Base-by-base conservation (phyloP, 106 monocot genomes). In the Dendrobium catenatum region DNA sequence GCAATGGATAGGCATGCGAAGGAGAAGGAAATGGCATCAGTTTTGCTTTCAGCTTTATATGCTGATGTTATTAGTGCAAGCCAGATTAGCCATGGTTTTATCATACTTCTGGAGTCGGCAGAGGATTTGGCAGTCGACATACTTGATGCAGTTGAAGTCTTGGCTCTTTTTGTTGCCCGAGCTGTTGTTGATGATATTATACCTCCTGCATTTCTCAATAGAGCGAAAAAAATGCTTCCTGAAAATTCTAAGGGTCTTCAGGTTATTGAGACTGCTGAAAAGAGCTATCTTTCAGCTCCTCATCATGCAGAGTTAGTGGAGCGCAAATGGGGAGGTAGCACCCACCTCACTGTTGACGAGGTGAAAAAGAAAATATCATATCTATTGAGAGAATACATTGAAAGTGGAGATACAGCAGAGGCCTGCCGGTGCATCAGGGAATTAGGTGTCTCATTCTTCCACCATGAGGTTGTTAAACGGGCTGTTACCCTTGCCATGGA, bases 11-110 rank as follows among this genome's bases (percentile, higher is more conserved):
- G 91, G 68, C 94, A 93, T 81, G 97, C 93, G 82, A 98, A 94
- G 78, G 94, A 98, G 87, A 98, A 95, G 77, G 97, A 98, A 67
- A 98, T 98, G 97, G 88, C 97, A 10, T 92, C 97, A 16, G 97
- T 98, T 44, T 81, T 98, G 68, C 78, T 98, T 43, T 98, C 97
- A 77, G 82, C 92, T 81, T 76, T 98, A 0, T 98, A 98, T 78
- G 85, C 89, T 42, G 81, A 89, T 83, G 85, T 93, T n/a, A 86
- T 98, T 44, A 98, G 77, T 42, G 82, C 94, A 10, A 73, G 83
- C 70, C 92, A 90, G 75, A 93, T 98, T 42, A 87, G 86, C 37
- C 90, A 86, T 72, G 97, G 97, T 8, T 95, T 98, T 77, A 42
- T 92, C 64, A 81, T 94, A 79, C 89, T 98, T 20, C 92, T 98